Conservation (phyloP, 2,329 filamentous ascomycete genomes). For the Lasiodiplodia theobromae region DNA sequence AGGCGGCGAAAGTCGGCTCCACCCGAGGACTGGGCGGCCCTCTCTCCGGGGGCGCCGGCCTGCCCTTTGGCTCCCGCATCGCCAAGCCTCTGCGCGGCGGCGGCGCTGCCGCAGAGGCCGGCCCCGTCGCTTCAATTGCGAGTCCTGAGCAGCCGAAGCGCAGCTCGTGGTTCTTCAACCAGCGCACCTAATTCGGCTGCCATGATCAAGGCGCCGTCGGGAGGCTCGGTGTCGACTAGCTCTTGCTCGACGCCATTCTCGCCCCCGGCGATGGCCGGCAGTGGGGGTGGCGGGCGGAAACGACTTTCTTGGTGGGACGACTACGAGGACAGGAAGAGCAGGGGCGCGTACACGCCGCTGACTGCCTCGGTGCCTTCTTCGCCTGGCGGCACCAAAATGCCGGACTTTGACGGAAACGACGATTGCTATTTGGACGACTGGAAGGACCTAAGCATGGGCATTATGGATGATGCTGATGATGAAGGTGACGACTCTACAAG, state of each 20-base stretch:
- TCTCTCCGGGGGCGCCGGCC: constrained; percentile 71
- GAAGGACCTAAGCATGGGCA: constrained; percentile 15
- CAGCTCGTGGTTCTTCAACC: constrained; percentile 78
- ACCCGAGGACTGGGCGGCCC: constrained; percentile 81
- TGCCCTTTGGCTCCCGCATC: constrained; percentile 63
- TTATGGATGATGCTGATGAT: constrained; percentile 18
- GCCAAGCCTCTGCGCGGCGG: constrained; percentile 70
- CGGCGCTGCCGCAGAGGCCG: constrained; percentile 50
- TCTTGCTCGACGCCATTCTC: constrained; percentile 21
- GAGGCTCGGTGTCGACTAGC: constrained; percentile 1
- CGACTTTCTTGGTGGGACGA: constrained; percentile 29
- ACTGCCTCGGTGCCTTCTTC: constrained; percentile 20
- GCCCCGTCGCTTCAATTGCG: constrained; percentile 43
- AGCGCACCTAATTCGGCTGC: constrained; percentile 45
- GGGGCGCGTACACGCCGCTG: constrained; percentile 18
- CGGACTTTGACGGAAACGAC: constrained; percentile 6
- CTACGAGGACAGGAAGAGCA: constrained; percentile 21
- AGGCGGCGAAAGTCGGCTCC: constrained; percentile 90
- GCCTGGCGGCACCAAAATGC: constrained; percentile 2
- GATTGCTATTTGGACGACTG: constrained; percentile 21
- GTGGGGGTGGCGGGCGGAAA: constrained; percentile 27
- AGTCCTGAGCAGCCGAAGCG: constrained; percentile 67
- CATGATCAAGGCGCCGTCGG: not conserved
- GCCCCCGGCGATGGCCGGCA: not conserved
- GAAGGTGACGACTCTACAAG: constrained; percentile 21